Percentiles rank a stretch among this genome's conserved stretches.
phyloP scores from a whole-genome alignment of 2,329 filamentous ascomycete species.

The Stagonosporopsis vannaccii region DNA sequence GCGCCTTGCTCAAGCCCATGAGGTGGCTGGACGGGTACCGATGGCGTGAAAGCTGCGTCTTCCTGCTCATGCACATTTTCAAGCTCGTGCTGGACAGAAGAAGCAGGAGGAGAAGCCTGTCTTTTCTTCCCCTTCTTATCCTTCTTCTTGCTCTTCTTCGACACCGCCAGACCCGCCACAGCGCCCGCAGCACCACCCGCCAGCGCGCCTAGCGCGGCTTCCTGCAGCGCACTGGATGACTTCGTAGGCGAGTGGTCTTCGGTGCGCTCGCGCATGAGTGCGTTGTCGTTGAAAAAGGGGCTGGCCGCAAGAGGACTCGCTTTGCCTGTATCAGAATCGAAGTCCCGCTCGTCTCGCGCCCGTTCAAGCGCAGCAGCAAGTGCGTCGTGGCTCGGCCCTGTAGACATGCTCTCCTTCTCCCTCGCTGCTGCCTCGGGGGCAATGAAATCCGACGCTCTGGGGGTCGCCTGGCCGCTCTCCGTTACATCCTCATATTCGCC shows the following conservation, averaged over 20 bases:
- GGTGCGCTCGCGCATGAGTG: conserved; percentile 28
- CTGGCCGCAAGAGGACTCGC: conserved; percentile 33
- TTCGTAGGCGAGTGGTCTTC: conserved; percentile 27
- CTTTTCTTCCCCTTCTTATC: background rate
- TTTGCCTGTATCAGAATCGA: conserved; percentile 16
- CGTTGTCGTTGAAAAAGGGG: conserved; percentile 32
- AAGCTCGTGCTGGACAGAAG: too few relatives aligned
- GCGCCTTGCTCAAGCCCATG: too few relatives aligned
- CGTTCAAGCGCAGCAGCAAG: conserved; percentile 37
- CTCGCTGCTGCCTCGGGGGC: conserved; percentile 20
- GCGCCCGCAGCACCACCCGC: conserved; percentile 36
- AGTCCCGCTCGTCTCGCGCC: conserved; percentile 10
- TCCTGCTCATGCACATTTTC: too few relatives aligned
- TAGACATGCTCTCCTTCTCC: conserved; percentile 6
- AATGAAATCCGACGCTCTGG: conserved; percentile 65
- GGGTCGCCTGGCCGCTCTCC: conserved; percentile 72
- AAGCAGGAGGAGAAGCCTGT: too few relatives aligned
- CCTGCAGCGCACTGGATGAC: conserved; percentile 36
- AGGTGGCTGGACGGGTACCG: too few relatives aligned
- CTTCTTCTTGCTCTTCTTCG: background rate
- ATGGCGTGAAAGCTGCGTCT: too few relatives aligned
- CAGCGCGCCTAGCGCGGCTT: conserved; percentile 38
- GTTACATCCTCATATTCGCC: conserved; percentile 51
- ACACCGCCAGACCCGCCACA: background rate
- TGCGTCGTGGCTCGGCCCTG: conserved; percentile 28